These are phyloP conservation scores for Aspergillus sp. DNA, from an alignment of 2,329 filamentous ascomycete species.

Conservation along the genomic window DNA sequence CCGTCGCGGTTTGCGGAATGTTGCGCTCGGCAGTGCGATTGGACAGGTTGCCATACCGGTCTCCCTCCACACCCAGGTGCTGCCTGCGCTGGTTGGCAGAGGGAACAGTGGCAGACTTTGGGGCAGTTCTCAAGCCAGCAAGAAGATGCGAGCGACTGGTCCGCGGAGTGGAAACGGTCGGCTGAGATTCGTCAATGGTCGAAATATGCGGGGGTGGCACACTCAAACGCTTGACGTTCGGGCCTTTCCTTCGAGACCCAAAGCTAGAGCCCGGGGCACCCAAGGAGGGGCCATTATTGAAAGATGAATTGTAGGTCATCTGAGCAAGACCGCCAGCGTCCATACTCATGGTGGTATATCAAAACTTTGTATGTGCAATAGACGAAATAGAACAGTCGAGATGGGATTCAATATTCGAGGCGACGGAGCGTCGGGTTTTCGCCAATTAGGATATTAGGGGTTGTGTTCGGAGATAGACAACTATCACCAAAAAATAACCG, in stretches of 20 bases:
- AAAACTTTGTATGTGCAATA: conserved; percentile 37
- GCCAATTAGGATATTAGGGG: conserved; percentile 40
- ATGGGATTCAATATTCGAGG: conserved; percentile 30
- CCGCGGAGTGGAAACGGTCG: conserved; percentile 77
- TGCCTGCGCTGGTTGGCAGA: conserved; percentile 66
- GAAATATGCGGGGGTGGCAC: conserved; percentile 75
- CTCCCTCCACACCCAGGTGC: conserved; percentile 51
- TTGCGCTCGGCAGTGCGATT: conserved; percentile 49
- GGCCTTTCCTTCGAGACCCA: conserved; percentile 81
- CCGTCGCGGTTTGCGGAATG: conserved; percentile 64
- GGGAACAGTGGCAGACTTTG: conserved; percentile 79
- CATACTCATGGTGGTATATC: conserved; percentile 55
- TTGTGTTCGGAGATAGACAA: conserved; percentile 25
- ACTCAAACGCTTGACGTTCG: conserved; percentile 85
- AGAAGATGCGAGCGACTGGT: conserved; percentile 94
- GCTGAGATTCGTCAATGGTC: conserved; percentile 66
- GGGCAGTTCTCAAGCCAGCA: conserved; percentile 88
- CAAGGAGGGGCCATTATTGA: conserved; percentile 68
- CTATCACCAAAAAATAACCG: conserved; percentile 22
- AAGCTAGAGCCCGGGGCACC: conserved; percentile 79
- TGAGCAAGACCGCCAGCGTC: conserved; percentile 99
- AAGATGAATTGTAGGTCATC: conserved; percentile 88
- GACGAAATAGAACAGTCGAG: conserved; percentile 18
- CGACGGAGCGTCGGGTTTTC: conserved; percentile 12
- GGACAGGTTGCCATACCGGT: conserved; percentile 52